Base-by-base conservation (phyloP, 768 basidiomycete genomes). In the Mycena rebaudengoi region DNA sequence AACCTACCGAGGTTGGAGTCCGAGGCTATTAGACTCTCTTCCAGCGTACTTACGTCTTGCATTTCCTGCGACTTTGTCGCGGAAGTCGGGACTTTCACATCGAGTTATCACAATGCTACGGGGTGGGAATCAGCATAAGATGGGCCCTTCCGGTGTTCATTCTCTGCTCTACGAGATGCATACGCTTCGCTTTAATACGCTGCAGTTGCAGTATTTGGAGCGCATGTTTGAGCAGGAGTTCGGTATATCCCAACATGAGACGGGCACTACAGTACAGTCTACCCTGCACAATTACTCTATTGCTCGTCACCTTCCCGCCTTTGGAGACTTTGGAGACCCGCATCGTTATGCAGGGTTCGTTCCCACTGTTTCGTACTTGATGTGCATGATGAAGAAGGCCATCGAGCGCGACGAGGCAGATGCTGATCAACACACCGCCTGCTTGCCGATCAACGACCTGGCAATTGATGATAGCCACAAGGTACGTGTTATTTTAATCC, bases 401-500 rank as follows among this genome's bases (percentile, higher is more conserved):
- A 70, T 74, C 39, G 73, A 74, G 55, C 16, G 8, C 8, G 70
- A 69, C 14, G 69, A 74, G 32, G 21, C 21, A 10, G 69, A 73
- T 67, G 73, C 70, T 0, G 66, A 74, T 33, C 71, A 73, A 48
- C 71, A 72, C 28, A 71, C 70, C 0, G 45, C 69, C 16, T 69
- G 70, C 45, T 49, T 71, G 18, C 30, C 62, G 1, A 64, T 66
- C 3, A 69, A 72, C 25, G 69, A 73, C 33, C 29, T 72, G 16
- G 50, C 69, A 1, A 69, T 73, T 26, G 69, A 73, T 43, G 71
- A 73, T 51, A 71, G 65, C 25, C 70, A 73, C 41, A 73, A 73
- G 69, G 72, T 73, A 50, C 30, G 26, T n/a, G n/a, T n/a, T n/a
- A n/a, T n/a, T n/a, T n/a, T n/a, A n/a, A n/a, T n/a, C n/a, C n/a